These are phyloP conservation scores for Rhodotorula toruloides DNA, from an alignment of 768 basidiomycete species.

Conservation along the genomic window DNA sequence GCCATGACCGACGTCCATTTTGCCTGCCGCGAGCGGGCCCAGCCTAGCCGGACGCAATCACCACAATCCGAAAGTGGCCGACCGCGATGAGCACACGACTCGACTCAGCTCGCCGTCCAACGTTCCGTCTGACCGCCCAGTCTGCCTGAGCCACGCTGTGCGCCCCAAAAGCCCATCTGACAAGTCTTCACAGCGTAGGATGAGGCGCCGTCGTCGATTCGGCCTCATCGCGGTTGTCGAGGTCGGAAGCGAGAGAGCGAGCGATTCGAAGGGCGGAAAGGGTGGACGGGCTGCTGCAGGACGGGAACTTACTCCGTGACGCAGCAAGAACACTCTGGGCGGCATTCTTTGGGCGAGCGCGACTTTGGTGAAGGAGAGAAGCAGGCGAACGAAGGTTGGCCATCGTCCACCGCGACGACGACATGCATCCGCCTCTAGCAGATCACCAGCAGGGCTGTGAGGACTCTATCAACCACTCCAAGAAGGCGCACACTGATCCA, in stretches of 20 bases:
- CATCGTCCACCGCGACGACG: neutral
- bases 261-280: neutral
- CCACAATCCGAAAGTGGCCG: no score
- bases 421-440: slow-evolving; percentile 31
- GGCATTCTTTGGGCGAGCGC: neutral
- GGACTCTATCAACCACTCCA: neutral
- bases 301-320: slow-evolving; percentile 25
- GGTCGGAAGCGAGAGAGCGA: neutral
- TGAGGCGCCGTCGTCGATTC: neutral
- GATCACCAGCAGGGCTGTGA: slow-evolving; percentile 31
- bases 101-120: no score
- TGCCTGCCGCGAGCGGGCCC: no score
- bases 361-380: no score
- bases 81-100: no score
- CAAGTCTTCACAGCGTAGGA: no score
- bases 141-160: no score
- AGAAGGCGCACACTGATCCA: neutral
- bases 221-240: neutral
- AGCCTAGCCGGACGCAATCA: no score
- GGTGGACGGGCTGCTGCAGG: neutral
- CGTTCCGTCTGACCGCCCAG: no score
- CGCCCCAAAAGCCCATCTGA: no score
- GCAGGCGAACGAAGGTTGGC: no score
- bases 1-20: no score
- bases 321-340: slow-evolving; percentile 17